Evolutionary conservation across 495 filamentous ascomycete species (phyloP).

Genomic region (Choiromyces venosus): DNA sequence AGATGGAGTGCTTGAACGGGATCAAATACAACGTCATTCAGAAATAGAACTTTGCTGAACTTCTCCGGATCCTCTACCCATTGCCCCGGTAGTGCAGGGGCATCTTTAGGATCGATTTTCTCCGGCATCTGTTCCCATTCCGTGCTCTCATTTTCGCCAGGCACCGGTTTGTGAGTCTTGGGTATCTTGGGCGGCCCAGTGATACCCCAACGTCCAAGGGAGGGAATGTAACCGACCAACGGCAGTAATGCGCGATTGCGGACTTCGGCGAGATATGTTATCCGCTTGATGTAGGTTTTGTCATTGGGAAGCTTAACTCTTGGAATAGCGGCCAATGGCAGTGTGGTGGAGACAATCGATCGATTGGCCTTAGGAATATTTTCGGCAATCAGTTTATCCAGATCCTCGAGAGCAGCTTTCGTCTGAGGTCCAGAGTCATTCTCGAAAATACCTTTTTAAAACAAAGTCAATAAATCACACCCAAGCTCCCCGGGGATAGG

Average conservation of each 20-base stretch:
- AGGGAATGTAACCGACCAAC: conserved; percentile 47
- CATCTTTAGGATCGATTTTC: conserved; percentile 5
- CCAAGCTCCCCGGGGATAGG: neutral
- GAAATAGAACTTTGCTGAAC: conserved; percentile 66
- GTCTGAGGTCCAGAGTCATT: conserved; percentile 57
- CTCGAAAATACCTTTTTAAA: conserved; percentile 54
- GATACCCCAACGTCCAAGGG: conserved; percentile 22
- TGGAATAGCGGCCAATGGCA: conserved; percentile 47
- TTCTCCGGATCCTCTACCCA: conserved; percentile 43
- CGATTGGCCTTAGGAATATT: conserved; percentile 53
- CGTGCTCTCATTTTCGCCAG: neutral
- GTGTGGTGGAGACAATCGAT: conserved; percentile 30
- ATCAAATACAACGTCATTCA: conserved; percentile 72
- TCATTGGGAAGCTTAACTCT: conserved; percentile 59
- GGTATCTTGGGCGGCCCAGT: conserved; percentile 7
- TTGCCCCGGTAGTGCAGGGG: conserved; percentile 21
- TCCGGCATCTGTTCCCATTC: conserved; percentile 17
- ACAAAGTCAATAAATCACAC: neutral
- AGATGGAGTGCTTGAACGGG: conserved; percentile 65
- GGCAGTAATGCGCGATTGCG: conserved; percentile 68
- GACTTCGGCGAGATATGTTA: conserved; percentile 70
- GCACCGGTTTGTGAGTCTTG: neutral
- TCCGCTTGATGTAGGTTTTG: conserved; percentile 58
- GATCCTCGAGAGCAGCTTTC: conserved; percentile 44
- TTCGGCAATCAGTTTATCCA: conserved; percentile 48